Percentiles rank a stretch among this genome's conserved stretches.
phyloP scores from a whole-genome alignment of 495 filamentous ascomycete species.

The Polyplosphaeria fusca region DNA sequence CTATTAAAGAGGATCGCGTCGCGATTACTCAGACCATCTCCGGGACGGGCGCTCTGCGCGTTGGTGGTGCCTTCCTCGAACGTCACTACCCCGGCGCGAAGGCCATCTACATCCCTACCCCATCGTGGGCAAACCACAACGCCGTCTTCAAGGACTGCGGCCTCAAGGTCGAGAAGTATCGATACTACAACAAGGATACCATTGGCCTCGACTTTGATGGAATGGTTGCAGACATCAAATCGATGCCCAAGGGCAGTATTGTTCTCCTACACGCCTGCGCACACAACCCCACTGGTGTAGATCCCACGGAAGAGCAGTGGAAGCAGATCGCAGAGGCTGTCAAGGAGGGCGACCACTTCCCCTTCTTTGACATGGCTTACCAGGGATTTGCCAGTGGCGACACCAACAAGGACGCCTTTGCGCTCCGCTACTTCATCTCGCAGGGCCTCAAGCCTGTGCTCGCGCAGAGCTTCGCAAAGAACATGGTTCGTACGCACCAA shows the following conservation, averaged over 20 bases:
- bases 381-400: constrained; percentile 95
- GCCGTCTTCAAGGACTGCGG: constrained; percentile 94
- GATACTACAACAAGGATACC: constrained; percentile 98
- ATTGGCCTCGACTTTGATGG: constrained; percentile 97
- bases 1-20: constrained; percentile 72
- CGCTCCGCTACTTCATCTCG: constrained; percentile 84
- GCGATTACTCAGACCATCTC: constrained; percentile 98
- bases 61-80: constrained; percentile 88
- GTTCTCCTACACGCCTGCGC: constrained; percentile 96
- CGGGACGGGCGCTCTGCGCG: constrained; percentile 90
- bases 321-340: constrained; percentile 83
- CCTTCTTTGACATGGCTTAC: constrained; percentile 99
- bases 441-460: constrained; percentile 87
- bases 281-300: constrained; percentile 97
- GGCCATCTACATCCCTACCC: constrained; percentile 91
- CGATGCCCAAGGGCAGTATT: constrained; percentile 78
- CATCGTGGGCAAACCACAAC: constrained; percentile 97
- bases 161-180: constrained; percentile 86
- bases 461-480: constrained; percentile 97
- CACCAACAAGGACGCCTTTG: constrained; percentile 88
- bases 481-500: constrained; percentile 69
- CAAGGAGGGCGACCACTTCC: constrained; percentile 84
- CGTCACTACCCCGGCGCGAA: constrained; percentile 86
- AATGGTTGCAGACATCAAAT: constrained; percentile 85
- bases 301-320: constrained; percentile 92